Conservation (phyloP, 2,329 filamentous ascomycete species). For the Furcasterigmium sp. region DNA sequence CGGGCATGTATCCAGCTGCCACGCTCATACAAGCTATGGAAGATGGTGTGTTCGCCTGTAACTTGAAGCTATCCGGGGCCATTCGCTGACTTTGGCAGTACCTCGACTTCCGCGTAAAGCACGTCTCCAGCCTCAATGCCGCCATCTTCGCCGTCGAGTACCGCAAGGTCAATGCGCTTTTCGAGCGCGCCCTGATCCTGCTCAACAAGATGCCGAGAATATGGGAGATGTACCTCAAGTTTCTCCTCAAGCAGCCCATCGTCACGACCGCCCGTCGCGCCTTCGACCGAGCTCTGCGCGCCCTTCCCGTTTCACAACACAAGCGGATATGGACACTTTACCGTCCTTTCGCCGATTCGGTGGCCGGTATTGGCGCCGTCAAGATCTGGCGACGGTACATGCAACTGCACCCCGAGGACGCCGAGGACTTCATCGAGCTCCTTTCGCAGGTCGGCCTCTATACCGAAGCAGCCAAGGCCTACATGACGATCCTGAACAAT, state of each 20-base stretch:
- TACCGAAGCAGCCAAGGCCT: conserved; percentile 85
- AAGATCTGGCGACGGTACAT: conserved; percentile 95
- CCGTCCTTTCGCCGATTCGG: conserved; percentile 84
- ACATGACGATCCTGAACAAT: conserved; percentile 90
- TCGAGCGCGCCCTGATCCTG: conserved; percentile 85
- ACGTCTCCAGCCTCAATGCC: conserved; percentile 77
- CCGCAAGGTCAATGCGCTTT: conserved; percentile 89
- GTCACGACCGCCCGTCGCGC: conserved; percentile 80
- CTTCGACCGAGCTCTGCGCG: conserved; percentile 88
- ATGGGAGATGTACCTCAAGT: conserved; percentile 95
- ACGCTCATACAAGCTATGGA: conserved; percentile 97
- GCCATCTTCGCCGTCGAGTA: conserved; percentile 75
- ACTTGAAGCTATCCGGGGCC: background rate
- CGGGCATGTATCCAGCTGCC: conserved; percentile 85
- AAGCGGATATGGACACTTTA: conserved; percentile 94
- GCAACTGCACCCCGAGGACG: conserved; percentile 92
- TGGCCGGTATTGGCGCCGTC: conserved; percentile 82
- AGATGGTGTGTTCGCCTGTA: conserved; percentile 56
- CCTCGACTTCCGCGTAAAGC: conserved; percentile 75
- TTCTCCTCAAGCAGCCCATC: conserved; percentile 85
- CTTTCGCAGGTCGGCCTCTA: conserved; percentile 76
- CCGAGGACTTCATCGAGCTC: conserved; percentile 91
- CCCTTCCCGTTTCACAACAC: conserved; percentile 90
- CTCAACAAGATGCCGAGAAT: conserved; percentile 98
- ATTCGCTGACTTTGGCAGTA: conserved; percentile 49